Evolutionary conservation across 805 yeast genomes (phyloP).

Genomic region (Candida montana): DNA sequence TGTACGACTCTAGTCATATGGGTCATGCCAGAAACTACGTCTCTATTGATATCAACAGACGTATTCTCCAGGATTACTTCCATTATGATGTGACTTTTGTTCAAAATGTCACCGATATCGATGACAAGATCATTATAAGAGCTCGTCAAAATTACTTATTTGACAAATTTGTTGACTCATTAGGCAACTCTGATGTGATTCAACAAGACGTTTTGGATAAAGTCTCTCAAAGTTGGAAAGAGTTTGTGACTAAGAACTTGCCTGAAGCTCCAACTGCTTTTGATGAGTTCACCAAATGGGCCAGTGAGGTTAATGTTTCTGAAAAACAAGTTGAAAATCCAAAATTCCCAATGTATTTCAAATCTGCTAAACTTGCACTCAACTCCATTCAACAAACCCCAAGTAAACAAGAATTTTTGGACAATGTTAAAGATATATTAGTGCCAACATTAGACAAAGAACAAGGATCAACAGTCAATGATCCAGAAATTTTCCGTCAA

Average conservation of each 20-base stretch:
- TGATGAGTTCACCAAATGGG: constrained; percentile 48
- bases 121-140: constrained; percentile 91
- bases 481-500: constrained; percentile 75
- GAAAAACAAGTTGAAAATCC: constrained; percentile 55
- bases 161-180: constrained; percentile 44
- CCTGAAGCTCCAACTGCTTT: constrained; percentile 33
- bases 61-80: constrained; percentile 85
- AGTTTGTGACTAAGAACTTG: constrained; percentile 51
- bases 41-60: constrained; percentile 85
- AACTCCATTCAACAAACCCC: constrained; percentile 34
- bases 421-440: constrained; percentile 63
- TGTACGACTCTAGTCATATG: constrained; percentile 93
- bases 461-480: constrained; percentile 71
- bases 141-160: constrained; percentile 87
- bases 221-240: constrained; percentile 38
- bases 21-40: constrained; percentile 98
- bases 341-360: constrained; percentile 81
- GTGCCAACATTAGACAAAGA: constrained; percentile 68
- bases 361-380: constrained; percentile 52
- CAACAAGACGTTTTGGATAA: constrained; percentile 32
- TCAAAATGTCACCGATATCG: constrained; percentile 98
- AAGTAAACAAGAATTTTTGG: constrained; percentile 37
- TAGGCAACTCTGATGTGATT: constrained; percentile 22
- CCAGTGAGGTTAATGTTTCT: constrained; percentile 40
- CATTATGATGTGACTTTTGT: constrained; percentile 85